Conservation (phyloP, 1,139 yeast species). For the Magnusiomyces sp. region DNA sequence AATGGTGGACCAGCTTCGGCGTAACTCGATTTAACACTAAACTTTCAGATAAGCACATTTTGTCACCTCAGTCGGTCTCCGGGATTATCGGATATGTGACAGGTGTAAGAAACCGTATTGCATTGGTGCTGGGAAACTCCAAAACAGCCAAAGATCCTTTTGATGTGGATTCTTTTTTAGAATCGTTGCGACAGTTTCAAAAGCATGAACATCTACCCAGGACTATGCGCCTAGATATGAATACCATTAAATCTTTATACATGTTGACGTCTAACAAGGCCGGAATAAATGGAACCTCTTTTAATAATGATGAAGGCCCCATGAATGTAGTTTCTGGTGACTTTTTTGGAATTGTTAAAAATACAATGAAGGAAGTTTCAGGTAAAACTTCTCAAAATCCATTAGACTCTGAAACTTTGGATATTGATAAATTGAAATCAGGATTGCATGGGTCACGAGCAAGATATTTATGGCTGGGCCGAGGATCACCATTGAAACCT, state of each 20-base stretch:
- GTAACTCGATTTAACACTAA: constrained; percentile 46
- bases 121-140: constrained; percentile 53
- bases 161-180: constrained; percentile 59
- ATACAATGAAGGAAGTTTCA: constrained; percentile 63
- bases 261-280: constrained; percentile 45
- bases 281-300: constrained; percentile 5
- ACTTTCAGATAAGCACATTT: constrained; percentile 36
- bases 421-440: constrained; percentile 39
- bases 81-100: constrained; percentile 59
- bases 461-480: constrained; percentile 43
- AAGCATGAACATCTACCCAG: constrained; percentile 53
- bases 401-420: constrained; percentile 44
- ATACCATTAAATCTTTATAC: constrained; percentile 54
- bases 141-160: constrained; percentile 83
- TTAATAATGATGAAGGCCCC: neutral
- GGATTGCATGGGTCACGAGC: constrained; percentile 41
- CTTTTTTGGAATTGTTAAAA: constrained; percentile 58
- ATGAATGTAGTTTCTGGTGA: constrained; percentile 34
- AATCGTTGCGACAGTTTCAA: constrained; percentile 57
- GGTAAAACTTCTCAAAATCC: constrained; percentile 37
- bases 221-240: constrained; percentile 52
- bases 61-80: constrained; percentile 61
- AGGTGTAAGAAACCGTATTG: constrained; percentile 57
- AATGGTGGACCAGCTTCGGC: constrained; percentile 84
- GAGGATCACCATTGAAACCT: constrained; percentile 27